Evolutionary conservation across 1,284 basidiomycete species (phyloP).

Genomic region (Cutaneotrichosporon dermatis): DNA sequence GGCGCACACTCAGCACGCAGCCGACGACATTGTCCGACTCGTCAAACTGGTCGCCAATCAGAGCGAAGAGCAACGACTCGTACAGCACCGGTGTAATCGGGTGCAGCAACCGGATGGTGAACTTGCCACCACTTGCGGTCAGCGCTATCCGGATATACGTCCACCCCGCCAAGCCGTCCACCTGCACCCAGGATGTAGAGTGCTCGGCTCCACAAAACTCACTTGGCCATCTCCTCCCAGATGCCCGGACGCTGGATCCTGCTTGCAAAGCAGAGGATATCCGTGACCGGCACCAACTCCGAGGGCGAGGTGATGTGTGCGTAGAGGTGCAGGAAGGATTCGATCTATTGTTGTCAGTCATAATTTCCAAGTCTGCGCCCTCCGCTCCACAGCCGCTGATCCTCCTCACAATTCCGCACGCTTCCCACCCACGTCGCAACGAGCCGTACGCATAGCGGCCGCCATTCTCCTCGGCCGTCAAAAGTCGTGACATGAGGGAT

Average conservation of each 20-base stretch:
- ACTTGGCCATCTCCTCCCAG: conserved; percentile 51
- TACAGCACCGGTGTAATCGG: conserved; percentile 44
- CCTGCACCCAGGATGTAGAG: too few relatives aligned
- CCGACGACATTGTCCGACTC: conserved; percentile 48
- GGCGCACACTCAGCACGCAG: conserved; percentile 47
- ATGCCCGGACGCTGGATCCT: conserved; percentile 46
- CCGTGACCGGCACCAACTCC: conserved; percentile 48
- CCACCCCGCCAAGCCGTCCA: too few relatives aligned
- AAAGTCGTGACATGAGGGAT: too few relatives aligned
- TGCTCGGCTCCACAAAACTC: conserved; percentile 13
- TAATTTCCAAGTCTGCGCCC: background rate
- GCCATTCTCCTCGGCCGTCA: too few relatives aligned
- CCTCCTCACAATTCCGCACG: too few relatives aligned
- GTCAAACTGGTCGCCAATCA: conserved; percentile 50
- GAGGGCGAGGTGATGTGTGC: conserved; percentile 48
- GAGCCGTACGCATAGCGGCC: too few relatives aligned
- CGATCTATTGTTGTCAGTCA: conserved; percentile 35
- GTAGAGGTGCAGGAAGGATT: conserved; percentile 50
- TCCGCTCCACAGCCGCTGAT: background rate
- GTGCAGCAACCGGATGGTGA: conserved; percentile 46
- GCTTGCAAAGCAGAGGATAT: conserved; percentile 46
- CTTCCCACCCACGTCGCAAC: too few relatives aligned
- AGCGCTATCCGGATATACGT: background rate
- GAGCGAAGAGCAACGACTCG: conserved; percentile 43
- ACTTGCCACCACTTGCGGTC: conserved; percentile 39